Evolutionary conservation across 805 yeast genomes (phyloP), one percentile per base, ranked within the genome.

Genomic region (Saccharomycopsis lassenensis): DNA sequence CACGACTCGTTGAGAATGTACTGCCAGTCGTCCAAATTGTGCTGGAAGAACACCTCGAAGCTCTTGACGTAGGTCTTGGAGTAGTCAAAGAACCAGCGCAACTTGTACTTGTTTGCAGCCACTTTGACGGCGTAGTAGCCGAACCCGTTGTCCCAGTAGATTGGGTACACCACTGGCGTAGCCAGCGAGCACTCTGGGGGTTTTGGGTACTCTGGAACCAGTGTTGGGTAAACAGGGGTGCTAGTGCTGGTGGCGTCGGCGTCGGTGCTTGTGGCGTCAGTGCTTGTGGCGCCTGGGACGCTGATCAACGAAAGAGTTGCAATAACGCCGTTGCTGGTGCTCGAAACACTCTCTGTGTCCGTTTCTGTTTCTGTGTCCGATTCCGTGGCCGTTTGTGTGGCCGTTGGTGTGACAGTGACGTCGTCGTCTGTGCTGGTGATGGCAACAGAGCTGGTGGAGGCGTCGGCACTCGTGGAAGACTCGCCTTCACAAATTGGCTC

Each of bases 41-140:
- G 35, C 16, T 25, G 23, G 33, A 41, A 41, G 12, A 11, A 8
- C n/a, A 31, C 37, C 6, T 31, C 17, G 19, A 16, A 31, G 10
- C 24, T 21, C 5, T 29, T 11, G 7, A 26, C 4, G 2, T n/a
- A 16, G 21, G 35, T 24, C 12, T 30, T 20, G 14, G 33, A 26
- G 24, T 24, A 35, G 5, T 30, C 17, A 16, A 41, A 41, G 26
- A 38, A 41, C 45, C 45, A 38, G 19, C 35, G 31, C 15, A 41
- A 24, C 14, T 31, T 19, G 32, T 31, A 41, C 18, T 14, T 17
- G 7, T 27, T 20, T 8, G 27, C 29, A 6, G n/a, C 17, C 6
- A 35, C 16, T 20, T 15, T 28, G 10, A 17, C 20, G 12, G 39
- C 24, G 29, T 41, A 41, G 33, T 33, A 41, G 4, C 45, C 43